Evolutionary conservation across 352 stramenopile genomes (phyloP).

Genomic region (Phytopythium chamaehyphon): DNA sequence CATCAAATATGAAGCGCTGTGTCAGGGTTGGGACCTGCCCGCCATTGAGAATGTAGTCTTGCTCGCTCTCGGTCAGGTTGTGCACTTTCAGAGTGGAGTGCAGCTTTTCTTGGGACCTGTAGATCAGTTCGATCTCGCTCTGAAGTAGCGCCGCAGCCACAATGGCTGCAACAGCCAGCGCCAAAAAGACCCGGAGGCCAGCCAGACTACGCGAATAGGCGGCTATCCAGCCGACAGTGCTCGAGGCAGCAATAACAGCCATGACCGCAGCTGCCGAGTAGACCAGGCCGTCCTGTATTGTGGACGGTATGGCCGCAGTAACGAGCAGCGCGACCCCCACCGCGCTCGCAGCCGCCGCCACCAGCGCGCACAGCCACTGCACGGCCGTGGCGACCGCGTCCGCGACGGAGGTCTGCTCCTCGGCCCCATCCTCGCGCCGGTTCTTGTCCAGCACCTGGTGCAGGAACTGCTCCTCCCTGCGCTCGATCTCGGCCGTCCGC

Average conservation of each 20-base stretch:
- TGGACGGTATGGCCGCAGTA: background rate
- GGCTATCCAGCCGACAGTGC: conserved; percentile 18
- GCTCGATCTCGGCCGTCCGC: conserved; percentile 38
- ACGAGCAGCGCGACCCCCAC: conserved; percentile 10
- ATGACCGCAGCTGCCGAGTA: conserved; percentile 2
- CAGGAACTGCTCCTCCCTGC: conserved; percentile 50
- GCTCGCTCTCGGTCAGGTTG: conserved; percentile 15
- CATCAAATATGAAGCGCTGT: conserved; percentile 49
- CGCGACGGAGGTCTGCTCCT: conserved; percentile 20
- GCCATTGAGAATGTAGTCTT: conserved; percentile 36
- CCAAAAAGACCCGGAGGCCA: conserved; percentile 12
- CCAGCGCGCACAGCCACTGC: conserved; percentile 19
- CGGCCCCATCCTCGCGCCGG: conserved; percentile 4
- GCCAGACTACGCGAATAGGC: conserved; percentile 13
- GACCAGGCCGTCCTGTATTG: conserved; percentile 7
- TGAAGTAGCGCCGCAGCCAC: conserved; percentile 14
- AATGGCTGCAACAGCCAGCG: conserved; percentile 9
- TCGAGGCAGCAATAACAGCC: conserved; percentile 9
- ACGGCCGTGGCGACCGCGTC: conserved; percentile 20
- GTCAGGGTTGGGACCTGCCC: conserved; percentile 30
- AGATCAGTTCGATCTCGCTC: conserved; percentile 23
- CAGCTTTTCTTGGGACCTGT: conserved; percentile 29
- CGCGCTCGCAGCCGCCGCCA: conserved; percentile 14
- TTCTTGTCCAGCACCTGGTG: conserved; percentile 31
- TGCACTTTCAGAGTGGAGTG: conserved; percentile 3